Evolutionary conservation across 345 rosid genomes (phyloP), one percentile per base, ranked within the genome.

Genomic region (Populus alba): DNA sequence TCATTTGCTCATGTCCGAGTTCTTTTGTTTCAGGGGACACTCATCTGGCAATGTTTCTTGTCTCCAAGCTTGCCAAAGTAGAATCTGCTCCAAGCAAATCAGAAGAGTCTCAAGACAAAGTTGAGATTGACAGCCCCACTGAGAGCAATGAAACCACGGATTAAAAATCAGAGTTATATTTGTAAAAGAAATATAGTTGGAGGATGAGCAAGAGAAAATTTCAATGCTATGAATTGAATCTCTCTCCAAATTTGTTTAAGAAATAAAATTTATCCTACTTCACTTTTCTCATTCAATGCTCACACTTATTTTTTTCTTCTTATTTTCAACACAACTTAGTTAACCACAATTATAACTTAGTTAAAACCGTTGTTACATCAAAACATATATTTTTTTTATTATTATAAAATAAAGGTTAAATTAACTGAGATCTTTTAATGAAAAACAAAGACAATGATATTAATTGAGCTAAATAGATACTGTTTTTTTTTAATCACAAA

Each of bases 1-100:
- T 7, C 23, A 53, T 0, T 53, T 53, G 59, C 59, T 65, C 23
- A 25, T 11, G n/a, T 23, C 18, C 39, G 49, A n/a, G 29, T 3
- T 66, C 13, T 59, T 49, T 70, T 67, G 55, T 5, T 38, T 10
- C n/a, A 92, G 97, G 97, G 55, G 98, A 95, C 76, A 84, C 79
- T 31, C 85, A 93, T 84, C 85, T 95, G 35, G 98, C 97, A 1
- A 88, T 89, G 80, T 95, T 93, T 62, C 90, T 88, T 4, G 92
- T 87, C 59, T 86, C 90, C 6, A 95, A 90, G 85, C 84, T 91
- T 53, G 88, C 85, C 83, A 85, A 81, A 39, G 76, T 39, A 43
- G 89, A 85, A 62, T 33, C 37, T 4, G 59, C 85, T 66, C 75
- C 72, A 4, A 72, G 49, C 68, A 41, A 86, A 82, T 45, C 79